A percentile compares a stretch with the other conserved stretches of the same genome.
Conservation (phyloP, 148 eudicot species). For the Drosera capensis region DNA sequence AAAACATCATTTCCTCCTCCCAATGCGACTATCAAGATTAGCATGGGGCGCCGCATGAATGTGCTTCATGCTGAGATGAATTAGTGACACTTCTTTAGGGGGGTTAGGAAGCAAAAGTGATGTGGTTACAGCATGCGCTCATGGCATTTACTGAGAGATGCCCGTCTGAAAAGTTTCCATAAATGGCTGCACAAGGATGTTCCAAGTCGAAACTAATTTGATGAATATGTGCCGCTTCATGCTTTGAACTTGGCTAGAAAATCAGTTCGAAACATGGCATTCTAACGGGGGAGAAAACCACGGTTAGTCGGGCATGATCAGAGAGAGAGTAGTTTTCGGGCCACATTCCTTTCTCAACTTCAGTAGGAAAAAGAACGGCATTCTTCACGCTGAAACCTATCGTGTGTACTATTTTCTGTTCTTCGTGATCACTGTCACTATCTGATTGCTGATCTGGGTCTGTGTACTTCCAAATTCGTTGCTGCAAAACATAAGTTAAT, state of each 20-base stretch:
- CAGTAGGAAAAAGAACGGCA: constrained; percentile 25
- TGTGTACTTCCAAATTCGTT: constrained; percentile 57
- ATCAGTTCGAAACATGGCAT: constrained; percentile 42
- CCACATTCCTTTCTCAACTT: constrained; percentile 36
- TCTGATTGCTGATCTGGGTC: constrained; percentile 21
- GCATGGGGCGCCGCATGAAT: no score
- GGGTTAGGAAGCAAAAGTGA: no score
- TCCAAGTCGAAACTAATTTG: no score
- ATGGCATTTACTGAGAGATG: no score
- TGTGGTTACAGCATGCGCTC: no score
- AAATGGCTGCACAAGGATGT: no score
- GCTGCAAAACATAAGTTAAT: no score
- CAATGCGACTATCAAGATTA: no score
- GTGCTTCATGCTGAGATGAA: no score
- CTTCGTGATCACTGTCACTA: constrained; percentile 19
- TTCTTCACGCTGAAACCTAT: constrained; percentile 24
- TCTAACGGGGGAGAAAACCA: constrained; percentile 17
- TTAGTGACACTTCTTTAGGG: no score
- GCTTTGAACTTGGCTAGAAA: constrained; percentile 12
- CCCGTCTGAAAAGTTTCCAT: no score
- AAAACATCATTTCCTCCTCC: no score
- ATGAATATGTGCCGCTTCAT: not conserved
- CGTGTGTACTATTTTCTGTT: constrained; percentile 25
- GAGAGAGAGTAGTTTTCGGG: constrained; percentile 35
- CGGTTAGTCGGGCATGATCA: constrained; percentile 37